A percentile compares a stretch with the other conserved stretches of the same genome.
These are phyloP conservation scores for Heterobasidion occidentale DNA, from an alignment of 1,284 basidiomycete genomes.

Conservation along the genomic window DNA sequence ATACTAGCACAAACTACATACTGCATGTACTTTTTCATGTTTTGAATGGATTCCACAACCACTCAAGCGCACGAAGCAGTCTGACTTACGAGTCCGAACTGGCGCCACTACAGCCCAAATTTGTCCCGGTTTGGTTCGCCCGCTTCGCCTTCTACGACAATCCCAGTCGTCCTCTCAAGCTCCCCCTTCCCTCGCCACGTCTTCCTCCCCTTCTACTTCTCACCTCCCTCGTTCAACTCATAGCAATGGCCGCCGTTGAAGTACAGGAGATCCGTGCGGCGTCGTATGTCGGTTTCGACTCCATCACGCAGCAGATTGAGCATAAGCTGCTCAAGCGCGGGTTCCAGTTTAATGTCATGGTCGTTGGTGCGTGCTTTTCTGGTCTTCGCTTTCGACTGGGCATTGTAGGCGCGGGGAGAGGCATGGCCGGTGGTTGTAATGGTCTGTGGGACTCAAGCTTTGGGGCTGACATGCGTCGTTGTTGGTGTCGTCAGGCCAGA, in stretches of 20 bases:
- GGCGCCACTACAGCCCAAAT: neutral
- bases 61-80: neutral
- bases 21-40: neutral
- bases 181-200: neutral
- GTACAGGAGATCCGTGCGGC: conserved; percentile 79
- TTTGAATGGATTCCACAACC: neutral
- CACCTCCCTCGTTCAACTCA: neutral
- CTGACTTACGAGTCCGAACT: neutral
- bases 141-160: neutral
- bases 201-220: neutral
- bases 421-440: neutral
- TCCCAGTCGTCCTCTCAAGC: neutral
- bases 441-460: neutral
- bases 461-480: neutral
- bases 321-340: conserved; percentile 98
- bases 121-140: neutral
- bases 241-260: conserved; percentile 32
- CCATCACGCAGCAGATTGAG: conserved; percentile 97
- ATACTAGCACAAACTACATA: too few species aligned
- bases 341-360: conserved; percentile 98
- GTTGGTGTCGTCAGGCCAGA: conserved; percentile 64
- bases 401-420: neutral
- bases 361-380: conserved; percentile 66
- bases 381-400: conserved; percentile 2
- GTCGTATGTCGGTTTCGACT: conserved; percentile 91